phyloP scores from a whole-genome alignment of 2,329 filamentous ascomycete genomes.

The Biscogniauxia mediterranea region DNA sequence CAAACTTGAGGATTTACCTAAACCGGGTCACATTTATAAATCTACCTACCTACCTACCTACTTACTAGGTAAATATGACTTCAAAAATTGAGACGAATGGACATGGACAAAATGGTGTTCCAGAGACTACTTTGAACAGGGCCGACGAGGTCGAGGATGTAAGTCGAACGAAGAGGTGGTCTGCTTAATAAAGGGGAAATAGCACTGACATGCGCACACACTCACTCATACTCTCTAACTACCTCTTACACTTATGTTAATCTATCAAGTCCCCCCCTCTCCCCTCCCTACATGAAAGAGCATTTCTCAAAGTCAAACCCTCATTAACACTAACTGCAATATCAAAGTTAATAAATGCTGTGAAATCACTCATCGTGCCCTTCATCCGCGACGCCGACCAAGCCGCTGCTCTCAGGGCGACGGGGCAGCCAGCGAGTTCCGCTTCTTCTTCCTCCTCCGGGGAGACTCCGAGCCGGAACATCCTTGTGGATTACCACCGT shows the following conservation, averaged over 20 bases:
- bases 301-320: background rate
- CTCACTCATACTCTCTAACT: background rate
- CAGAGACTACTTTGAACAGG: conserved; percentile 30
- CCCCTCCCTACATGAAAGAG: background rate
- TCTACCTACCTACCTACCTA: too few relatives aligned
- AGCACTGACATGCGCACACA: background rate
- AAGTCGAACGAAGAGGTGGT: conserved; percentile 24
- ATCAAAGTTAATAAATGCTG: conserved; percentile 62
- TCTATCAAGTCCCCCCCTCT: background rate
- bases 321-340: background rate
- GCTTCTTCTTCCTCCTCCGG: conserved; percentile 30
- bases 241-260: background rate
- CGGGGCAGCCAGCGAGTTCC: conserved; percentile 46
- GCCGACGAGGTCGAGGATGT: conserved; percentile 48
- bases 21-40: background rate
- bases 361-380: conserved; percentile 66
- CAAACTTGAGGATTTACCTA: background rate
- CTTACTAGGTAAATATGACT: conserved; percentile 4
- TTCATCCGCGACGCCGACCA: conserved; percentile 72
- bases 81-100: background rate
- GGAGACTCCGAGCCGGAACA: conserved; percentile 40
- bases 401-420: conserved; percentile 50
- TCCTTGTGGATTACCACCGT: conserved; percentile 61
- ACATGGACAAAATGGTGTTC: conserved; percentile 9
- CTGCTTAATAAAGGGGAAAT: background rate